phyloP scores from a whole-genome alignment of 2,329 filamentous ascomycete genomes.

The Fusarium longipes region DNA sequence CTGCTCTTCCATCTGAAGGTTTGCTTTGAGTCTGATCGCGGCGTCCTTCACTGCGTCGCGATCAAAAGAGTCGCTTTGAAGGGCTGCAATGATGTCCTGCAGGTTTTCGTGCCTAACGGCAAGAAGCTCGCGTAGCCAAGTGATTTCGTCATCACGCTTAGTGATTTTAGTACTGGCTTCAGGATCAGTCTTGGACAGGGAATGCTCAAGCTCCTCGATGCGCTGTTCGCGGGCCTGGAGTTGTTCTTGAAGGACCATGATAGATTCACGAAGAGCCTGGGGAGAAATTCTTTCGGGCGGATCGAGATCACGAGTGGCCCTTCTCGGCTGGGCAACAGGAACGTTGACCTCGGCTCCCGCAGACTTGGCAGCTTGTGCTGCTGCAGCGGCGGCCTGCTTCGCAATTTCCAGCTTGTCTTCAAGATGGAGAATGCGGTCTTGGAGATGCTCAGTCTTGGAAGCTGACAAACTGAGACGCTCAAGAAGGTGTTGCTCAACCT shows the following conservation, averaged over 20 bases:
- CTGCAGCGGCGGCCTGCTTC: conserved; percentile 86
- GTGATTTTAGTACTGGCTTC: conserved; percentile 85
- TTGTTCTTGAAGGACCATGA: conserved; percentile 96
- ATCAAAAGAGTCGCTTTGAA: conserved; percentile 81
- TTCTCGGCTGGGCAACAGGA: conserved; percentile 37
- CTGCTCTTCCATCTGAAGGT: conserved; percentile 97
- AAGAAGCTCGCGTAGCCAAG: conserved; percentile 92
- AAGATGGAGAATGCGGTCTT: conserved; percentile 85
- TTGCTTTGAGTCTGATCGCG: conserved; percentile 91
- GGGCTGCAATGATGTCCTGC: conserved; percentile 86
- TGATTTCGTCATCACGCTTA: conserved; percentile 93
- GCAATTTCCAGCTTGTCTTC: conserved; percentile 93
- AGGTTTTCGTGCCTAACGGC: conserved; percentile 91
- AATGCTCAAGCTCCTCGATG: conserved; percentile 86
- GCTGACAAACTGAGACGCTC: conserved; percentile 85
- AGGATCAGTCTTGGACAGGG: conserved; percentile 75
- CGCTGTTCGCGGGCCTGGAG: conserved; percentile 91
- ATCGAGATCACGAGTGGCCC: conserved; percentile 55
- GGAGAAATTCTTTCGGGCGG: conserved; percentile 89
- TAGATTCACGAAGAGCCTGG: conserved; percentile 93
- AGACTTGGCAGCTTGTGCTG: conserved; percentile 77
- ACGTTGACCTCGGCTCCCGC: conserved; percentile 58
- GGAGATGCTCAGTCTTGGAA: conserved; percentile 85
- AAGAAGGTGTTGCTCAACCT: conserved; percentile 80
- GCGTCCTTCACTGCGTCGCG: conserved; percentile 85